Conservation (phyloP, 768 basidiomycete genomes). For the Leccinellum albellum region DNA sequence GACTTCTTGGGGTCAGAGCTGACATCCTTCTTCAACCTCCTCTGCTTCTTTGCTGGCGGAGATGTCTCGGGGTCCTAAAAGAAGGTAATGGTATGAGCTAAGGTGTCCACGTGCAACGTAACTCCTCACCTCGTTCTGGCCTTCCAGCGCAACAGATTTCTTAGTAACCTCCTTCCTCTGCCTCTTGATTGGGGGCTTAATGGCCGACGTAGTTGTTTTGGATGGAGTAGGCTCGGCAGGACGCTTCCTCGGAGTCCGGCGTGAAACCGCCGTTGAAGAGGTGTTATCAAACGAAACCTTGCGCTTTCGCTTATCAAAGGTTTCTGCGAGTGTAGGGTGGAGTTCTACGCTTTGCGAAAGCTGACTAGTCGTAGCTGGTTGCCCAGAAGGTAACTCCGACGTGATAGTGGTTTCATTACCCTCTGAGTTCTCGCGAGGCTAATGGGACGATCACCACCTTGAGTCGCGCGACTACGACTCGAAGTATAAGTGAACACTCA, state of each 20-base stretch:
- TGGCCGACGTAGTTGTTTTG: neutral
- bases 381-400: neutral
- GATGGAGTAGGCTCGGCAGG: neutral
- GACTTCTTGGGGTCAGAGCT: neutral
- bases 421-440: neutral
- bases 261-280: neutral
- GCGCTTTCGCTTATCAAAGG: conserved; percentile 24
- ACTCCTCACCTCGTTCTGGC: conserved; percentile 11
- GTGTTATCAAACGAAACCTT: conserved; percentile 15
- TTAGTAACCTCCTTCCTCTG: conserved; percentile 2
- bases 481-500: conserved; percentile 5
- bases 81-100: conserved; percentile 2
- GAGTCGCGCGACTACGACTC: neutral
- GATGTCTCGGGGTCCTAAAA: neutral
- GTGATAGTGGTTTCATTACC: neutral
- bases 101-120: neutral
- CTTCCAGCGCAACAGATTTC: conserved; percentile 3
- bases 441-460: neutral
- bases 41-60: neutral
- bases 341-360: neutral
- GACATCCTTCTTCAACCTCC: conserved; percentile 8
- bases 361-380: neutral
- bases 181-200: conserved; percentile 18
- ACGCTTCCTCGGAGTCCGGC: neutral
- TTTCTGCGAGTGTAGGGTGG: neutral